A percentile compares a stretch with the other conserved stretches of the same genome.
phyloP scores from a whole-genome alignment of 176 grass and related monocot species.

The Oropetium thomaeum region DNA sequence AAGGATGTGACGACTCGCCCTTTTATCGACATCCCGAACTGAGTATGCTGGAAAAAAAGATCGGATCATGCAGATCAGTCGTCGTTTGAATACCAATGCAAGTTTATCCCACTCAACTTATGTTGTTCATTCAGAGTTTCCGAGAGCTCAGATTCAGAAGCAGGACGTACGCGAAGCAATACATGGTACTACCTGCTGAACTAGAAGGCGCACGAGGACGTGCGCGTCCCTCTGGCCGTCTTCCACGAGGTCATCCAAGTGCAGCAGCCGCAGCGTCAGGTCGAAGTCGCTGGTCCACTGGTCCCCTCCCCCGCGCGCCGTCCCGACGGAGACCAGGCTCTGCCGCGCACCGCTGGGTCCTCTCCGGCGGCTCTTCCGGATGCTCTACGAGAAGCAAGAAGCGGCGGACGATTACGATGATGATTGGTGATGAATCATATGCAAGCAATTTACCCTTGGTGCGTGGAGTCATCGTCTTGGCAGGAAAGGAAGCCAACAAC shows the following conservation, averaged over 20 bases:
- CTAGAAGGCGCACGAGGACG: conserved; percentile 53
- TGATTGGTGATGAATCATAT: too few relatives aligned
- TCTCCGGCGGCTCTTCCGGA: conserved; percentile 23
- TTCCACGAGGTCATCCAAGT: conserved; percentile 51
- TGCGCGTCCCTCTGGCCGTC: conserved; percentile 50
- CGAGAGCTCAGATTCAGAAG: not conserved
- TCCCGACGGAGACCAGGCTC: conserved; percentile 50
- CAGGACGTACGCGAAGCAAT: not conserved
- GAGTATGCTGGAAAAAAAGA: conserved; percentile 46
- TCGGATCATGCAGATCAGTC: not conserved
- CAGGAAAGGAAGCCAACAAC: too few relatives aligned
- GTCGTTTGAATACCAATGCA: not conserved
- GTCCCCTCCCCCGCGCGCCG: conserved; percentile 32
- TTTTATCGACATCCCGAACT: conserved; percentile 85
- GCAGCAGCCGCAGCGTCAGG: conserved; percentile 59
- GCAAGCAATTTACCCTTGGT: too few relatives aligned
- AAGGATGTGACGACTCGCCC: conserved; percentile 66
- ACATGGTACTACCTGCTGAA: conserved; percentile 85
- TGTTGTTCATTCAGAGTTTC: not conserved
- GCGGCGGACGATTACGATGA: not conserved
- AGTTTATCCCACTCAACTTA: not conserved
- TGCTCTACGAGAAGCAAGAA: not conserved
- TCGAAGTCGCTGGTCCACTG: conserved; percentile 70
- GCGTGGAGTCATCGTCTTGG: not conserved
- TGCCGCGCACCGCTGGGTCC: conserved; percentile 15